These are phyloP conservation scores for Astrocystis sublimbata DNA, from an alignment of 495 filamentous ascomycete species.

Conservation along the genomic window DNA sequence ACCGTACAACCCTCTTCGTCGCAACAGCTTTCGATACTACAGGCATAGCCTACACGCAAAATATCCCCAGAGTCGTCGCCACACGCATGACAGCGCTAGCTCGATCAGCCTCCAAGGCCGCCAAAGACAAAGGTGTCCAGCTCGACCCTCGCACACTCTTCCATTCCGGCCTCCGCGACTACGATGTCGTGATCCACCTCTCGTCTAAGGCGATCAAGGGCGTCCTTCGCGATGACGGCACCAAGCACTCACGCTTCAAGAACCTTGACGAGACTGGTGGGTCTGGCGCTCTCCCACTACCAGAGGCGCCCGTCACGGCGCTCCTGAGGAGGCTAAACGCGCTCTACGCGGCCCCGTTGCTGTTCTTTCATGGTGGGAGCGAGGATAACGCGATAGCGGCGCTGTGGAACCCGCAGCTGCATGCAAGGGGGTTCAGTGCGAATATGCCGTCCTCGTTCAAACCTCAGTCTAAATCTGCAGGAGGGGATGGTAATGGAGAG, in stretches of 20 bases:
- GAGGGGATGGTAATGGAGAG: too few relatives aligned
- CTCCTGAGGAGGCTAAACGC: slow-evolving; percentile 63
- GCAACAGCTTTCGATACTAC: slow-evolving; percentile 75
- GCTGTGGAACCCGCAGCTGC: slow-evolving; percentile 75
- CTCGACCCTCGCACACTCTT: slow-evolving; percentile 68
- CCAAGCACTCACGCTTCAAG: slow-evolving; percentile 60
- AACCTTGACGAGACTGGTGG: slow-evolving; percentile 59
- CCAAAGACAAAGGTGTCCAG: slow-evolving; percentile 58
- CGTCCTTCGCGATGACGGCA: slow-evolving; percentile 29
- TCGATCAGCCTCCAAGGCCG: slow-evolving; percentile 62
- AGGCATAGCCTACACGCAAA: slow-evolving; percentile 74
- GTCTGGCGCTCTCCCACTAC: slow-evolving; percentile 44
- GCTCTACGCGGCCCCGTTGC: slow-evolving; percentile 61
- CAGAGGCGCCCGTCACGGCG: slow-evolving; percentile 45
- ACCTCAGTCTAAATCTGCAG: too few relatives aligned
- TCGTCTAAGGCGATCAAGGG: slow-evolving; percentile 49
- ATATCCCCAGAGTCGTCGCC: slow-evolving; percentile 78
- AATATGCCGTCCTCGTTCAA: slow-evolving; percentile 69
- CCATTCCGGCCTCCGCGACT: slow-evolving; percentile 65
- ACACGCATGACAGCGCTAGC: slow-evolving; percentile 80
- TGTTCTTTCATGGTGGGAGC: slow-evolving; percentile 71
- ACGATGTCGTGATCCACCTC: slow-evolving; percentile 81
- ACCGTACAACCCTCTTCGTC: slow-evolving; percentile 75
- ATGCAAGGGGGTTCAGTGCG: slow-evolving; percentile 61
- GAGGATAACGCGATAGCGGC: slow-evolving; percentile 65